Evolutionary conservation across 108 stramenopile species (phyloP).

Genomic region (Stephanodiscus minutulus): DNA sequence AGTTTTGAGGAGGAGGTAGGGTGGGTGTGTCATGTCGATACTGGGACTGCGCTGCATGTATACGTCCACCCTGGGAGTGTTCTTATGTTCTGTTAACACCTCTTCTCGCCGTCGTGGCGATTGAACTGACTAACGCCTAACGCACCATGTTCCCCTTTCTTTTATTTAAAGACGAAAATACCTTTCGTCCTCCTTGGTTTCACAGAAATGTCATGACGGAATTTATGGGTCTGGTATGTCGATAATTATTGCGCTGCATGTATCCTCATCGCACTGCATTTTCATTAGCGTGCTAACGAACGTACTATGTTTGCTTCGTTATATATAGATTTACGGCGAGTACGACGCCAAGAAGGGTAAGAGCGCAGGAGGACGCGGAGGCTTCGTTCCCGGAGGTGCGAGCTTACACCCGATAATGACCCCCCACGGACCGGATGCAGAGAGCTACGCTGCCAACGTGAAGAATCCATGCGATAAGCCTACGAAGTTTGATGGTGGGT

Average conservation of each 20-base stretch:
- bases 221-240: slow-evolving; percentile 86
- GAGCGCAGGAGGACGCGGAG: slow-evolving; percentile 33
- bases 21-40: no score
- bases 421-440: slow-evolving; percentile 90
- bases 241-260: no score
- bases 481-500: slow-evolving; percentile 72
- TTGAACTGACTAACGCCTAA: not conserved
- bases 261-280: no score
- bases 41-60: no score
- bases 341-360: slow-evolving; percentile 72
- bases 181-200: slow-evolving; percentile 94
- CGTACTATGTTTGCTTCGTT: no score
- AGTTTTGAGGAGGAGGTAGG: no score
- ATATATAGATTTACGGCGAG: slow-evolving; percentile 65
- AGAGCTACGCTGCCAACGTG: slow-evolving; percentile 70
- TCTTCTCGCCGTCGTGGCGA: not conserved
- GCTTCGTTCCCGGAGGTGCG: slow-evolving; percentile 87
- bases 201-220: slow-evolving; percentile 94
- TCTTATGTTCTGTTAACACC: no score
- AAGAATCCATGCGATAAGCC: slow-evolving; percentile 64
- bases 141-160: not conserved
- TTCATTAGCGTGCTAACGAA: no score
- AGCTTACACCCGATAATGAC: slow-evolving; percentile 88
- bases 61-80: no score
- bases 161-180: slow-evolving; percentile 62